Evolutionary conservation across 352 stramenopile genomes (phyloP), one percentile per base, ranked within the genome.

Genomic region (Pythium grandisporangium): DNA sequence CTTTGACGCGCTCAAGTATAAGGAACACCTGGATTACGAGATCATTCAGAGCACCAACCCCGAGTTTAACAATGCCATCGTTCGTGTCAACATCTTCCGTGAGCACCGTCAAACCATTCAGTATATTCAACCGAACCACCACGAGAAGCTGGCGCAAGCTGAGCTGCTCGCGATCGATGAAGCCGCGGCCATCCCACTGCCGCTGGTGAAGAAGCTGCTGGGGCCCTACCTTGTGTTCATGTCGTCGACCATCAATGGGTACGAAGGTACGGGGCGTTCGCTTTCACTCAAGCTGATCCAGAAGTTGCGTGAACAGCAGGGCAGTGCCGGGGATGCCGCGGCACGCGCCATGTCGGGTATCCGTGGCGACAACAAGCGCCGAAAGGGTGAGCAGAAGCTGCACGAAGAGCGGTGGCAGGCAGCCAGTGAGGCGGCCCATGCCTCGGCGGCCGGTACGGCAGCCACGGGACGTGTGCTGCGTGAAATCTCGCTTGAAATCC

Each of bases 11-110:
- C 74, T 91, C 50, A 90, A 93, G 58, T 91, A 91, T 66, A 91
- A 98, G 68, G 96, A 99, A 51, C 96, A 99, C 63, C 63, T 98
- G 39, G 97, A 99, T 73, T 99, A 98, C 63, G 96, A 96, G 53
- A 66, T 93, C 39, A 72, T 93, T 44, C 80, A 93, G 52, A 88
- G 72, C 47, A 91, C 76, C 27, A 86, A 93, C 56, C 74, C 77
- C 7, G 80, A 93, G 37, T 90, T 87, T 41, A 81, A 88, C 53
- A 58, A 80, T 37, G 82, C 85, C 11, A 69, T 98, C 30, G 76
- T 98, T 22, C 91, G 96, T 16, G 92, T 99, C 32, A 96, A 98
- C 54, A 88, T 99, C 52, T 98, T 98, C 64, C 79, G 89, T 36
- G 90, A 95, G 56, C 95, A 98, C 56, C 80, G 94, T 27, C 96